Base-by-base conservation (phyloP, 1,139 yeast genomes). In the Pichia kudriavzevii region DNA sequence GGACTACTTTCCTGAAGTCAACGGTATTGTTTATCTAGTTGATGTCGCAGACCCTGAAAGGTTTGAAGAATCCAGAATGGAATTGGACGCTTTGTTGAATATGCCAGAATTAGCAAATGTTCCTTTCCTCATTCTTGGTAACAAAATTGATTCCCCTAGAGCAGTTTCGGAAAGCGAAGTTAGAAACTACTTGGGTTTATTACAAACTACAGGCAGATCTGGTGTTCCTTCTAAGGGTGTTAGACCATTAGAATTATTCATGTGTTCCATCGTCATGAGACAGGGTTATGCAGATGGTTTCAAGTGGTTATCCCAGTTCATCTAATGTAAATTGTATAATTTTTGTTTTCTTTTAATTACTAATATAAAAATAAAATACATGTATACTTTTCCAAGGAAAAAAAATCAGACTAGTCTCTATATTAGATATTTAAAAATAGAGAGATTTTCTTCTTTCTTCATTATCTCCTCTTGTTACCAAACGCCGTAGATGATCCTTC, bases 1-100 rank as follows among this genome's bases (percentile, higher is more conserved):
- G 61, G 97, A 91, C 61, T 91, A 91, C 63, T 91, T 93, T 79
- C 99, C 98, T 38, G 98, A 91, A 64, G 98, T 91, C 38, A 83
- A 87, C 61, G 98, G 97, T 36, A 91, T 91, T 52, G 97, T 91
- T 20, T 93, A 84, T 63, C 71, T 93, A 44, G 97, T 91, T 28
- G 99, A 91, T 59, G 94, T 95, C 39, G 97, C 97, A 41, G 98
- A 91, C 58, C 79, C 94, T 31, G 95, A 80, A 58, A 80, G 99
- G 63, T 83, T 91, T 52, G 83, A 84, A 46, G 99, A 91, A 67
- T 81, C 95, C 40, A 82, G 84, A 65, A 87, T 88, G 28, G 98
- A 91, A 66, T 73, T 91, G 58, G 97, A 91, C 56, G 88, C 94
- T 24, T 71, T 91, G 48, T 81, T 91, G 59, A 80, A 79, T 53